These are phyloP conservation scores for Alnus glutinosa DNA, from an alignment of 306 rosid species.

Conservation along the genomic window DNA sequence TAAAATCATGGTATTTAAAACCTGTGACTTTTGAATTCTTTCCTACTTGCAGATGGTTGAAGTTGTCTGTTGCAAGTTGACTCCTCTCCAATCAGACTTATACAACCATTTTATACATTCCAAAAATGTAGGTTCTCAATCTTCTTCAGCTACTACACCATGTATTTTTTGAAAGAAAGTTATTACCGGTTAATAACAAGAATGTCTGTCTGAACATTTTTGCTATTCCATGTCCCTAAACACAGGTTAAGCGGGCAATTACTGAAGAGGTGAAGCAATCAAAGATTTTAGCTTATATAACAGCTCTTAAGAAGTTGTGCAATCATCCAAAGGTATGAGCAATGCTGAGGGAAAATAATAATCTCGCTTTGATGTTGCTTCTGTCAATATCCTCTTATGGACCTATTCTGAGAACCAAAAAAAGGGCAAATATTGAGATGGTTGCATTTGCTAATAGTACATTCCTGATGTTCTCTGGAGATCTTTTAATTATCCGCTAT, in stretches of 20 bases:
- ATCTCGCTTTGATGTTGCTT: conserved; percentile 6
- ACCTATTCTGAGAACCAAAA: neutral
- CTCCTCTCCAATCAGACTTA: conserved; percentile 83
- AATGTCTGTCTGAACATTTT: conserved; percentile 30
- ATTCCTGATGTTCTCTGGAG: conserved; percentile 11
- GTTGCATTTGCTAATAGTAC: neutral
- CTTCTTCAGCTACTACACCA: conserved; percentile 16
- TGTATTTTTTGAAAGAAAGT: conserved; percentile 18
- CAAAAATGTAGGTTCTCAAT: conserved; percentile 67
- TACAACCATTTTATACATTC: conserved; percentile 90
- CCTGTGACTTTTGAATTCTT: conserved; percentile 26
- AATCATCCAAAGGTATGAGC: conserved; percentile 90
- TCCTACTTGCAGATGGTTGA: conserved; percentile 70
- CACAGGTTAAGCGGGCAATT: conserved; percentile 80
- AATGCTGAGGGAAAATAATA: neutral
- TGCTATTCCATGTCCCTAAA: conserved; percentile 24
- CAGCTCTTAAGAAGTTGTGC: conserved; percentile 93
- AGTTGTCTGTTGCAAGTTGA: conserved; percentile 98
- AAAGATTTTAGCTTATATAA: conserved; percentile 92
- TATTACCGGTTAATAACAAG: conserved; percentile 14
- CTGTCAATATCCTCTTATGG: neutral
- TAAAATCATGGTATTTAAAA: conserved; percentile 4
- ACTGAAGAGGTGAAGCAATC: conserved; percentile 77
- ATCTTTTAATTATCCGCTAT: conserved; percentile 15
- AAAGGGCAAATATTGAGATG: neutral